Conservation (phyloP, 768 basidiomycete species). For the Piloderma croceum region DNA sequence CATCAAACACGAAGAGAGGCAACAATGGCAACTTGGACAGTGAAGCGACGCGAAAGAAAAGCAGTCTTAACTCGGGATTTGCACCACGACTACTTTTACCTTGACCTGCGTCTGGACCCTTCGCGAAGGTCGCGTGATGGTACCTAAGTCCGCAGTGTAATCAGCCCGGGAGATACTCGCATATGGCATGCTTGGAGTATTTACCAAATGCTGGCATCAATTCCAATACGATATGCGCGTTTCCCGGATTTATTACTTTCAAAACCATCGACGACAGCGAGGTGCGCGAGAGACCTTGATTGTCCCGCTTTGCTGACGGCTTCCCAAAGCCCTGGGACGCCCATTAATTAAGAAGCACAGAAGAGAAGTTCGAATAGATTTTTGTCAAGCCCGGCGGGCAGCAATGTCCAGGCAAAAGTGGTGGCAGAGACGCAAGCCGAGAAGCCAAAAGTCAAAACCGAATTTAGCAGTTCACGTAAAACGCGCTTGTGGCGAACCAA, state of each 20-base stretch:
- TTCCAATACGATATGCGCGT: slow-evolving; percentile 77
- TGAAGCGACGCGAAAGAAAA: slow-evolving; percentile 80
- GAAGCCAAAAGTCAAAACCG: no score
- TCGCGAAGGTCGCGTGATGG: background rate
- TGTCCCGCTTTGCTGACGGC: slow-evolving; percentile 36
- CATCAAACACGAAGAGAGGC: slow-evolving; percentile 34
- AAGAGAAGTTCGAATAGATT: no score
- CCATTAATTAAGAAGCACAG: no score
- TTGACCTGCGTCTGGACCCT: no score
- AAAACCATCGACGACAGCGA: slow-evolving; percentile 74
- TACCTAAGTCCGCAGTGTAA: no score
- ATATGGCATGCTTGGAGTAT: slow-evolving; percentile 69
- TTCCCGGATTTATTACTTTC: slow-evolving; percentile 54
- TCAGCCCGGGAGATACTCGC: no score
- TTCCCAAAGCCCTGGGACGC: no score
- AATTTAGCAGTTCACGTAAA: no score
- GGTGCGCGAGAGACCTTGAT: slow-evolving; percentile 67
- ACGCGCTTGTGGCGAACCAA: no score
- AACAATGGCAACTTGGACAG: slow-evolving; percentile 76
- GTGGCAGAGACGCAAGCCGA: no score
- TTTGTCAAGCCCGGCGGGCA: no score
- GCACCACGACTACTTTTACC: slow-evolving; percentile 55
- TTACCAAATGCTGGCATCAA: slow-evolving; percentile 85
- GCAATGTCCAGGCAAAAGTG: no score
- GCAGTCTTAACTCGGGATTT: slow-evolving; percentile 78